phyloP scores from a whole-genome alignment of 129 eudicot genomes.

The Artemisia argyi region DNA sequence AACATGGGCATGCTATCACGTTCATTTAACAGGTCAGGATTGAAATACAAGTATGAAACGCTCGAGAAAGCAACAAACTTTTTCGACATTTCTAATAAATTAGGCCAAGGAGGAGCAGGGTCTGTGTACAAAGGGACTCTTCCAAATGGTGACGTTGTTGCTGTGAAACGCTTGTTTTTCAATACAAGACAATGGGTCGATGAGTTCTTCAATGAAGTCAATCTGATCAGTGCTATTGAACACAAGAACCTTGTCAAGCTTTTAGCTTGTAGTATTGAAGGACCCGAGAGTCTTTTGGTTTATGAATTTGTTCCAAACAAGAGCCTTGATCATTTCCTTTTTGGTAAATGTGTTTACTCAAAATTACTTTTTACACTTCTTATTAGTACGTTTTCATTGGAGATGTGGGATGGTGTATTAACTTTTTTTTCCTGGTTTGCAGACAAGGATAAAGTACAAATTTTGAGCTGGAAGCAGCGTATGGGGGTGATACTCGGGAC shows the following conservation, averaged over 20 bases:
- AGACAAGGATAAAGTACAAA: conserved; percentile 50
- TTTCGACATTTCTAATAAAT: conserved; percentile 53
- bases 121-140: conserved; percentile 71
- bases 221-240: conserved; percentile 66
- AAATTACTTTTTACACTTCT: neutral
- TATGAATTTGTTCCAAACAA: conserved; percentile 71
- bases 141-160: conserved; percentile 58
- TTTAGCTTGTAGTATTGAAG: conserved; percentile 86
- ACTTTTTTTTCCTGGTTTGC: conserved; percentile 3
- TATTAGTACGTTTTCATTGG: neutral
- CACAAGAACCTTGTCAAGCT: conserved; percentile 88
- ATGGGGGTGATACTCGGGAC: conserved; percentile 66
- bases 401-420: conserved; percentile 1
- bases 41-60: conserved; percentile 71
- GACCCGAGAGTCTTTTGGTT: conserved; percentile 84
- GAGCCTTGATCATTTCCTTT: conserved; percentile 75
- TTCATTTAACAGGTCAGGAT: conserved; percentile 57
- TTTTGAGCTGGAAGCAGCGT: conserved; percentile 66
- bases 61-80: conserved; percentile 79
- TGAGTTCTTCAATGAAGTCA: conserved; percentile 81
- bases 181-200: conserved; percentile 88
- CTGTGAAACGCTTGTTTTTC: conserved; percentile 72
- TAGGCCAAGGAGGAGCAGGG: conserved; percentile 91
- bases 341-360: conserved; percentile 36
- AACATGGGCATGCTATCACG: conserved; percentile 54